Conservation (phyloP, 805 yeast species). For the Monosporozyma unispora region DNA sequence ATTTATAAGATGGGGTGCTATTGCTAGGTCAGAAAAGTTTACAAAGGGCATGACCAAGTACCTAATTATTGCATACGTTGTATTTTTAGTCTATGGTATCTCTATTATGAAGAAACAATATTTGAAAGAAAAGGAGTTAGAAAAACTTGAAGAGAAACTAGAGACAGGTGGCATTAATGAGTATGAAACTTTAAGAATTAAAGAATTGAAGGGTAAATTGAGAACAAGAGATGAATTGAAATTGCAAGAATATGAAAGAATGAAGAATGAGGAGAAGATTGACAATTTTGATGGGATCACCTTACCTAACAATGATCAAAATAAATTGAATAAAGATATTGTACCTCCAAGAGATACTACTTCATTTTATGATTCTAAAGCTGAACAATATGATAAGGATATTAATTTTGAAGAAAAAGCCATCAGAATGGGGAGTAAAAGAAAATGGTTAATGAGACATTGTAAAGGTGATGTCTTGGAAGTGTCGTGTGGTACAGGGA, state of each 20-base stretch:
- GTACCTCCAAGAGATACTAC: constrained; percentile 77
- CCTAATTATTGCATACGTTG: constrained; percentile 50
- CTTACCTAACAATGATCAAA: constrained; percentile 27
- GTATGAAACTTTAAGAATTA: constrained; percentile 53
- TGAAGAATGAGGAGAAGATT: constrained; percentile 35
- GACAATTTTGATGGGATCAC: constrained; percentile 26
- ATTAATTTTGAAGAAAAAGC: constrained; percentile 49
- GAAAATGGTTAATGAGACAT: constrained; percentile 73
- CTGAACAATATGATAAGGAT: constrained; percentile 70
- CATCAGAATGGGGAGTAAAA: constrained; percentile 43
- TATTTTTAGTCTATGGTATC: constrained; percentile 49
- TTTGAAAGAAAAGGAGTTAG: constrained; percentile 54
- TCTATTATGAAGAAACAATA: constrained; percentile 60
- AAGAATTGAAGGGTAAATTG: constrained; percentile 49
- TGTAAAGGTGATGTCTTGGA: constrained; percentile 85
- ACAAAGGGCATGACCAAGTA: constrained; percentile 54
- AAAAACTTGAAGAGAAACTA: constrained; percentile 34
- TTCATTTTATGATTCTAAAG: constrained; percentile 64
- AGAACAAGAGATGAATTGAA: constrained; percentile 58
- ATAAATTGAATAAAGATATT: constrained; percentile 33
- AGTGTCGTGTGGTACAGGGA: constrained; percentile 93
- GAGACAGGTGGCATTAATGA: constrained; percentile 36
- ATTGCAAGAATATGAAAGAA: constrained; percentile 47
- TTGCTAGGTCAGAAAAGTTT: constrained; percentile 45
- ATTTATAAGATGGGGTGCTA: constrained; percentile 44